Conservation (phyloP, 1,284 basidiomycete species). For the Papiliotrema fonsecae region DNA sequence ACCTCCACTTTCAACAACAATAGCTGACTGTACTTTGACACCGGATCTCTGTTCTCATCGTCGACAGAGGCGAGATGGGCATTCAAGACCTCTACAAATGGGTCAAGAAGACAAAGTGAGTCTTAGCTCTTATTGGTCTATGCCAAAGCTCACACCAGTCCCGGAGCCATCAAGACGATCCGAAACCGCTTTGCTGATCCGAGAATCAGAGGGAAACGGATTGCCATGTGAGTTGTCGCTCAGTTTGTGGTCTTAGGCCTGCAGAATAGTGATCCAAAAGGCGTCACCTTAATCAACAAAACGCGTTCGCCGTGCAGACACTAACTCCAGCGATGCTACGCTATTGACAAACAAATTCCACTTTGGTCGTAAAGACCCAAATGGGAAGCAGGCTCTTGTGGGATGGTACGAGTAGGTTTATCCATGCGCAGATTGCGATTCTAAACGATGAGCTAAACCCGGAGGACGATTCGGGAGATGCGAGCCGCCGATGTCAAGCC, state of each 20-base stretch:
- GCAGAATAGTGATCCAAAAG: too few species aligned
- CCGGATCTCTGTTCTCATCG: too few species aligned
- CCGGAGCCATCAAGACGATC: too few species aligned
- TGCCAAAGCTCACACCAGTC: too few species aligned
- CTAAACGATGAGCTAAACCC: too few species aligned
- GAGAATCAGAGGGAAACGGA: slow-evolving; percentile 28
- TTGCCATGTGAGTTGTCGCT: slow-evolving; percentile 35
- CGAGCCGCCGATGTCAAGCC: slow-evolving; percentile 31
- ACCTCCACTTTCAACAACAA: too few species aligned
- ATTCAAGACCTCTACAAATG: slow-evolving; percentile 36
- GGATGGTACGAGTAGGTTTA: slow-evolving; percentile 44
- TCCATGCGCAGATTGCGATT: too few species aligned
- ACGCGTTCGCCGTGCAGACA: neutral
- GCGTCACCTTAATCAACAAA: neutral
- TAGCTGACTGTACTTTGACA: too few species aligned
- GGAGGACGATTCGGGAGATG: slow-evolving; percentile 34
- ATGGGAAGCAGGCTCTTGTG: slow-evolving; percentile 30
- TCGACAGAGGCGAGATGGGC: slow-evolving; percentile 33
- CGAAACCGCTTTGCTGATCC: slow-evolving; percentile 9
- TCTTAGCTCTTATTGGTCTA: too few species aligned
- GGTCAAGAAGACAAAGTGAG: slow-evolving; percentile 35
- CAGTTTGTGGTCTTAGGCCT: neutral
- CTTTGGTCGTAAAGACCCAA: slow-evolving; percentile 28
- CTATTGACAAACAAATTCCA: slow-evolving; percentile 45
- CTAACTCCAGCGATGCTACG: slow-evolving; percentile 38